Evolutionary conservation across 2,329 filamentous ascomycete species (phyloP).

Genomic region (Penicillium rolfsii): DNA sequence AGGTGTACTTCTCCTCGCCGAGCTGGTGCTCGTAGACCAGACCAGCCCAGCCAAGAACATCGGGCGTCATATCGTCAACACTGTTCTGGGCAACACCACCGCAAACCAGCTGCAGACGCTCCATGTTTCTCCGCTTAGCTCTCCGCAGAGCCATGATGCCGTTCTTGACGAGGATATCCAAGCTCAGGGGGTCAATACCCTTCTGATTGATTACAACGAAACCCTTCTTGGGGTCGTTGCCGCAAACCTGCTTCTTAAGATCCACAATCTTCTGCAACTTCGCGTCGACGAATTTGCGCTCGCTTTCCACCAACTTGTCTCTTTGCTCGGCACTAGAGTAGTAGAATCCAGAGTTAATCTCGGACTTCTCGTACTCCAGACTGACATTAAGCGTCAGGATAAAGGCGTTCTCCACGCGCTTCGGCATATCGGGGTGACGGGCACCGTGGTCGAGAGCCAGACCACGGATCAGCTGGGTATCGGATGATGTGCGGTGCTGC

Average conservation of each 20-base stretch:
- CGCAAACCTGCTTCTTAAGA: slow-evolving; percentile 96
- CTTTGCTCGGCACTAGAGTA: slow-evolving; percentile 96
- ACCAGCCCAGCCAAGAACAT: slow-evolving; percentile 92
- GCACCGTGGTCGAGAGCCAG: slow-evolving; percentile 94
- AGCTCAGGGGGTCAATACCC: slow-evolving; percentile 93
- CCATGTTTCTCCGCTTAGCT: slow-evolving; percentile 99
- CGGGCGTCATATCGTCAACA: slow-evolving; percentile 86
- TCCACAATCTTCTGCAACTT: slow-evolving; percentile 98
- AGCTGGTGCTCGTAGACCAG: slow-evolving; percentile 96
- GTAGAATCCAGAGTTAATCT: slow-evolving; percentile 99
- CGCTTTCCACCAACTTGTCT: slow-evolving; percentile 96
- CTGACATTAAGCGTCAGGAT: slow-evolving; percentile 96
- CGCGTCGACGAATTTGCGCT: slow-evolving; percentile 91
- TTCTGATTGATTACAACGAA: slow-evolving; percentile 99
- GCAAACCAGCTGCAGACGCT: slow-evolving; percentile 91
- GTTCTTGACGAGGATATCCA: slow-evolving; percentile 97
- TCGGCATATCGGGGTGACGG: slow-evolving; percentile 97
- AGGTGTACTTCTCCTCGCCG: slow-evolving; percentile 98
- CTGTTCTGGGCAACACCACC: slow-evolving; percentile 93
- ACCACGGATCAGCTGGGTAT: slow-evolving; percentile 93
- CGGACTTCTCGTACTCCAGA: slow-evolving; percentile 97
- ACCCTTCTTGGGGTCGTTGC: slow-evolving; percentile 86
- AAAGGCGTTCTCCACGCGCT: slow-evolving; percentile 90
- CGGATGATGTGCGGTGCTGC: slow-evolving; percentile 94
- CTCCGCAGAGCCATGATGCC: slow-evolving; percentile 91